A percentile compares a stretch with the other conserved stretches of the same genome.
Evolutionary conservation across 495 filamentous ascomycete species (phyloP).

Genomic region (Hapsidospora chrysogenum): DNA sequence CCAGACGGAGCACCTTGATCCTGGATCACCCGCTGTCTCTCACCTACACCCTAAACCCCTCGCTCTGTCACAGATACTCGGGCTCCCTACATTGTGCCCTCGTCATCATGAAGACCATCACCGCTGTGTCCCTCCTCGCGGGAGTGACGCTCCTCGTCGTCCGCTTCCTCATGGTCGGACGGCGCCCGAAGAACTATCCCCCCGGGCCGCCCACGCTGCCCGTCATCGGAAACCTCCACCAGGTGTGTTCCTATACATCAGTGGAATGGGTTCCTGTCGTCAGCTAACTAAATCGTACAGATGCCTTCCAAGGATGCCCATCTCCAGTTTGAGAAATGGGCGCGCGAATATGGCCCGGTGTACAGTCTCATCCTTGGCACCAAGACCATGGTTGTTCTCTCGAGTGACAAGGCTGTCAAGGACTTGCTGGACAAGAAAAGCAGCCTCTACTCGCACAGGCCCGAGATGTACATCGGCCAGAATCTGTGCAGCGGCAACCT

Average conservation of each 20-base stretch:
- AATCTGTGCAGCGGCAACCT: constrained; percentile 15
- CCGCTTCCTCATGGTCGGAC: constrained; percentile 8
- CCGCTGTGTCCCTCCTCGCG: not conserved
- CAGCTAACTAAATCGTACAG: too few relatives aligned
- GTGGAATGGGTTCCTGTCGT: too few relatives aligned
- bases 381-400: constrained; percentile 16
- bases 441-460: constrained; percentile 19
- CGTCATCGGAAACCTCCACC: constrained; percentile 6
- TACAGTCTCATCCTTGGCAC: constrained; percentile 24
- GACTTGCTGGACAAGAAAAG: constrained; percentile 21
- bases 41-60: too few relatives aligned
- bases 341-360: constrained; percentile 19
- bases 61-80: too few relatives aligned
- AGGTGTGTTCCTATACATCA: too few relatives aligned
- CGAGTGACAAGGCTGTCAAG: constrained; percentile 18
- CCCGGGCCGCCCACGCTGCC: constrained; percentile 13
- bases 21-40: too few relatives aligned
- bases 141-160: constrained; percentile 5
- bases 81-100: too few relatives aligned
- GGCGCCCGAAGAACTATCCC: constrained; percentile 8
- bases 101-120: too few relatives aligned
- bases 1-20: too few relatives aligned
- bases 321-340: constrained; percentile 22
- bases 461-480: constrained; percentile 18
- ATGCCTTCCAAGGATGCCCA: constrained; percentile 15